Evolutionary conservation across 495 filamentous ascomycete species (phyloP).

Genomic region (Chaetomium fimeti): DNA sequence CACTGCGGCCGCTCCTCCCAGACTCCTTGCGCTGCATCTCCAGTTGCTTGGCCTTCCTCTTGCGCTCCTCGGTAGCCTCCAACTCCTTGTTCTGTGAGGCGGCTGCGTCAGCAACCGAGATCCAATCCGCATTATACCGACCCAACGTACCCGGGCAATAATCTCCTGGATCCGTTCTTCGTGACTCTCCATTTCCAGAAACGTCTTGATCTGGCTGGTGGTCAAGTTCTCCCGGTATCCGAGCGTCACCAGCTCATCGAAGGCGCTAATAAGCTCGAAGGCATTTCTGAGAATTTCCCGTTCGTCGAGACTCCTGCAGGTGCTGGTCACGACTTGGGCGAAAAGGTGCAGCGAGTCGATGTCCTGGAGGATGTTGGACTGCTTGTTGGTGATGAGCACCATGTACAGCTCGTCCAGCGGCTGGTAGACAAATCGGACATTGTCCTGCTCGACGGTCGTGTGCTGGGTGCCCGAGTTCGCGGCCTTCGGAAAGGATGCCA

Average conservation of each 20-base stretch:
- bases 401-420: slow-evolving; percentile 98
- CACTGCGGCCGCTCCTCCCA: slow-evolving; percentile 51
- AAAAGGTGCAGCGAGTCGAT: slow-evolving; percentile 97
- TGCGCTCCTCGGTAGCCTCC: slow-evolving; percentile 95
- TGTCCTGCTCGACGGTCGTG: slow-evolving; percentile 97
- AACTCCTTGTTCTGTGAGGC: slow-evolving; percentile 90
- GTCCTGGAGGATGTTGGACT: slow-evolving; percentile 98
- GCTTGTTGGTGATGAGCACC: slow-evolving; percentile 97
- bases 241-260: slow-evolving; percentile 91
- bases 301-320: slow-evolving; percentile 94
- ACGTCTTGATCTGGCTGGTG: slow-evolving; percentile 94
- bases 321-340: slow-evolving; percentile 91
- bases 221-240: slow-evolving; percentile 96
- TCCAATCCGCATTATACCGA: neutral
- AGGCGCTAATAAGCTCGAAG: slow-evolving; percentile 91
- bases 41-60: slow-evolving; percentile 94
- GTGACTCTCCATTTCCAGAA: slow-evolving; percentile 98
- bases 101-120: slow-evolving; percentile 32
- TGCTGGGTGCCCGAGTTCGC: slow-evolving; percentile 93
- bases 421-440: slow-evolving; percentile 98
- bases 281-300: slow-evolving; percentile 91
- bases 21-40: slow-evolving; percentile 97
- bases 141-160: slow-evolving; percentile 71
- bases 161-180: slow-evolving; percentile 98
- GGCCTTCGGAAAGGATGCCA: slow-evolving; percentile 95